Evolutionary conservation across 2,329 filamentous ascomycete species (phyloP), one percentile per base, ranked within the genome.

Genomic region (Trichoderma harzianum): DNA sequence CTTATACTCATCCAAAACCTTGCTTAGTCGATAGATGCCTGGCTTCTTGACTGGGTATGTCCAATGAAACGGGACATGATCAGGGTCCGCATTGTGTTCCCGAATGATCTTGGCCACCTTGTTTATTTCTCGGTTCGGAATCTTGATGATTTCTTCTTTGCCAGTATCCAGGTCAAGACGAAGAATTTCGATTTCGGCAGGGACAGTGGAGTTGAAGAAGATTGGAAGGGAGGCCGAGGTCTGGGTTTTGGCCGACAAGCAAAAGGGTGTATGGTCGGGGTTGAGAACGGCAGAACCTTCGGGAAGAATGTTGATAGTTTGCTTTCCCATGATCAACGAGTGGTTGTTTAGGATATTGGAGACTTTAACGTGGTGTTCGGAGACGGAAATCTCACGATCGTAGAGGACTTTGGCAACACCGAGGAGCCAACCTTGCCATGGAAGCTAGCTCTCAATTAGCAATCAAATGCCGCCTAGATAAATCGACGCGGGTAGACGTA

Each of bases 291-390:
- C 96, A 63, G 95, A 96, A 85, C 97, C 97, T 85, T 99, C 96
- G 2, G 96, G 96, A 70, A 99, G 85, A 78, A 99, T 97, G 79
- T 99, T 96, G 82, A 99, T 95, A 76, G 98, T 97, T 83, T 98
- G 95, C 80, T 94, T 96, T 78, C 96, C 96, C 83, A 97, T 88
- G 74, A 99, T 98, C 78, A 98, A 87, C 26, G 95, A 97, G 36
- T 93, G 89, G 80, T 98, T 98, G 80, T 98, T 93, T 73, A 97
- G 85, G 74, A 99, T 95, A 74, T 89, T 91, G 32, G 92, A 92
- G 18, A 95, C 90, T 79, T 97, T 97, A 79, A 99, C 95, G 78
- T 91, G 93, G 75, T 92, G 91, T 80, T 98, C 97, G n/a, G 93
- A 96, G 75, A 99, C 92, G 66, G 95, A 94, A 73, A 97, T 84